Evolutionary conservation across 2,329 filamentous ascomycete species (phyloP), one percentile per base, ranked within the genome.

Genomic region (Alternaria alternata): DNA sequence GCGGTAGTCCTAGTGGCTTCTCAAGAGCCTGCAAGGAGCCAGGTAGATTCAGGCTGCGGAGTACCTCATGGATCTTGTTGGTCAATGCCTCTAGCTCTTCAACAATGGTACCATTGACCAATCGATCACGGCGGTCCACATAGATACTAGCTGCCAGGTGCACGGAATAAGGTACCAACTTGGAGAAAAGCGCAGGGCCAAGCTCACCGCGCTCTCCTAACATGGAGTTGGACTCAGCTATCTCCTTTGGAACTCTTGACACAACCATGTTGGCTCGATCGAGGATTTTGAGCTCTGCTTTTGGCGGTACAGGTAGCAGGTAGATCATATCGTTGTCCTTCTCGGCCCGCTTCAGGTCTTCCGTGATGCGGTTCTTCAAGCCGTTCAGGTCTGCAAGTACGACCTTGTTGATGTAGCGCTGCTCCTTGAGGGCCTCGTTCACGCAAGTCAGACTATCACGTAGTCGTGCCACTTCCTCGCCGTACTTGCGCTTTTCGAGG

Each of bases 261-360:
- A 89, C 82, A 0, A 96, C 94, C 94, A 99, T 97, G 63, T 89
- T 92, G 9, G 93, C 94, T 61, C 94, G 87, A 61, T 96, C 93
- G 6, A 99, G 86, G 3, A 89, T 87, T 77, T 90, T 93, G 44
- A 99, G 85, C 73, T 97, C 94, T 4, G 92, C 88, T 72, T 97
- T 97, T 11, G 93, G 88, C 3, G 94, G 93, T 1, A 98, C 93
- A 1, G 91, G 86, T 52, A 91, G 85, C 86, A 98, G 82, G 75
- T 97, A 99, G 16, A 99, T 97, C 69, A 96, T 84, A 76, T 99
- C 94, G 67, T 99, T 99, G 74, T 99, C 95, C 77, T 92, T 96
- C 76, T 98, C 94, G 0, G 94, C 94, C 47, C 94, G 85, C 79
- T 96, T 97, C 66, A 99, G 74, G 67, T 97, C 93, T 69, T 97